phyloP scores from a whole-genome alignment of 2,329 filamentous ascomycete genomes.

The Pseudonectria foliicola region DNA sequence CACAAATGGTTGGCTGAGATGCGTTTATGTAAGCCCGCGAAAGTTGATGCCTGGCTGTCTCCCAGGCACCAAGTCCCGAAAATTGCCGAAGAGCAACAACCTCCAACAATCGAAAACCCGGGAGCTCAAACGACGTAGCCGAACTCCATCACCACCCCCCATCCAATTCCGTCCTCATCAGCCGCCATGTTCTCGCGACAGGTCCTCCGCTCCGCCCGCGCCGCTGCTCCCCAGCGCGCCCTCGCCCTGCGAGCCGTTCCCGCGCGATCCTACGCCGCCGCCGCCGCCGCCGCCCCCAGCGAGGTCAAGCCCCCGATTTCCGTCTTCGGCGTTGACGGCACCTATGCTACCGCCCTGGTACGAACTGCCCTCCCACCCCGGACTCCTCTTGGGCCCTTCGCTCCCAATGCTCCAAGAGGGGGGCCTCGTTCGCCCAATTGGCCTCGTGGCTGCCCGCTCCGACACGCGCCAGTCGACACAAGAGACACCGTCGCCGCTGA shows the following conservation, averaged over 20 bases:
- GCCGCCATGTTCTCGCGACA: conserved; percentile 53
- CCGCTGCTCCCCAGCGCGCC: conserved; percentile 54
- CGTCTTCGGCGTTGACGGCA: conserved; percentile 93
- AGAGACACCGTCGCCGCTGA: conserved; percentile 16
- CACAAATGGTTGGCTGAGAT: no score
- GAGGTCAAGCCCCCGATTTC: conserved; percentile 78
- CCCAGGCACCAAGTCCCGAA: conserved; percentile 35
- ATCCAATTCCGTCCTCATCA: conserved; percentile 15
- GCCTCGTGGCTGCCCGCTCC: conserved; percentile 9
- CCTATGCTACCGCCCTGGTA: conserved; percentile 98
- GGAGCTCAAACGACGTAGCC: conserved; percentile 22
- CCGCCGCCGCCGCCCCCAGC: conserved; percentile 63
- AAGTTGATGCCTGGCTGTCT: conserved; percentile 31
- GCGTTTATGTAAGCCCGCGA: conserved; percentile 24
- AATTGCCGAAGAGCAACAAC: conserved; percentile 36
- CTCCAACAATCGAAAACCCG: conserved; percentile 26
- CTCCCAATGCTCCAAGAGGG: no score
- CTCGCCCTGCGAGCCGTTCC: conserved; percentile 37
- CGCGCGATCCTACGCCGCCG: conserved; percentile 77
- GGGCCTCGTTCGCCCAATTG: conserved; percentile 13
- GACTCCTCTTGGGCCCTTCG: no score
- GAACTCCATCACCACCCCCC: conserved; percentile 18
- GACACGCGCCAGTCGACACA: conserved; percentile 15
- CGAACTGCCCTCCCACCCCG: conserved; percentile 29
- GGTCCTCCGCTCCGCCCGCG: conserved; percentile 48